Base-by-base conservation (phyloP, 768 basidiomycete genomes). In the Rhizopogon vesiculosus region DNA sequence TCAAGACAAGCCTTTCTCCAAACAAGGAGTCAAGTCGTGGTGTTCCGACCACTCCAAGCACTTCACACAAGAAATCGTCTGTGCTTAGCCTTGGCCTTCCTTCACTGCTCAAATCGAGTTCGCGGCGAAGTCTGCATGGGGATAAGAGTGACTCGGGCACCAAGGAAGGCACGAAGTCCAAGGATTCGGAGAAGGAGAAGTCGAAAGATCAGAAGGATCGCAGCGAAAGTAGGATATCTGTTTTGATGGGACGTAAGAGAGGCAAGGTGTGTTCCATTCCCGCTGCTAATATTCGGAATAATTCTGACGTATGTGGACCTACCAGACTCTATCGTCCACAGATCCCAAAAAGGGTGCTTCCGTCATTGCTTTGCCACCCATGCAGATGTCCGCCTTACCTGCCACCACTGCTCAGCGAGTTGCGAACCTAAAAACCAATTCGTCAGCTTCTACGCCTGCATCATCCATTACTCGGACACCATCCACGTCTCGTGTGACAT, bases 151-250 rank as follows among this genome's bases (percentile, higher is more conserved):
- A 78, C 46, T 7, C 56, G 44, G 64, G 62, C 7, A 76, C 78
- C 9, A 87, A 81, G 63, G 86, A 89, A 62, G 74, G 72, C 48
- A 66, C 74, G 31, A 63, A 72, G 15, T 71, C 74, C 51, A 77
- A 67, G 52, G 76, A 74, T 55, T 51, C 61, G 22, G 76, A 81
- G 60, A 82, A 76, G 61, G 77, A 78, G 61, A 75, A 67, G 66
- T 78, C 78, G 67, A 90, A 87, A 61, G 89, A 91, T 51, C 65
- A 75, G 48, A 93, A 93, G 71, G 90, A 91, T 64, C 80, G 92
- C 41, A 93, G 91, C 61, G 90, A 93, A 72, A 92, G 92, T 65
- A 81, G 92, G 64, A 93, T 94, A 61, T 91, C 92, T 10, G 84
- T 86, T 28, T 74, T 94, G 55, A 91, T 95, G 78, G 89, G 90